A percentile compares a stretch with the other conserved stretches of the same genome.
phyloP scores from a whole-genome alignment of 495 filamentous ascomycete species.

The Poronia punctata region DNA sequence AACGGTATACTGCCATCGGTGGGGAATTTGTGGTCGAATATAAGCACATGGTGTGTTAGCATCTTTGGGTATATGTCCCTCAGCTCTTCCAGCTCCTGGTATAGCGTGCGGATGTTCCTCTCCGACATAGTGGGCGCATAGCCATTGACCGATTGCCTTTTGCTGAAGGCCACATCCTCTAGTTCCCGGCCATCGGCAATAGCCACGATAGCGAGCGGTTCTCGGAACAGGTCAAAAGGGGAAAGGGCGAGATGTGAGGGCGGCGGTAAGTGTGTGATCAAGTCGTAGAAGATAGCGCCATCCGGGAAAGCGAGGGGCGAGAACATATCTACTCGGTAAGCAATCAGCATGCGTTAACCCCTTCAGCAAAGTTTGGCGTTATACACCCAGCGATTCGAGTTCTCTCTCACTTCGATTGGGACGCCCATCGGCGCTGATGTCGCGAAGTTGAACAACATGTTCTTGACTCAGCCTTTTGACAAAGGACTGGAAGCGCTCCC shows the following conservation, averaged over 20 bases:
- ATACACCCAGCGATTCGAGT: too few relatives aligned
- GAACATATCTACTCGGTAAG: slow-evolving; percentile 68
- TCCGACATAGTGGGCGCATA: slow-evolving; percentile 37
- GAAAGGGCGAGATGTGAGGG: slow-evolving; percentile 69
- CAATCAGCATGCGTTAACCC: slow-evolving; percentile 22
- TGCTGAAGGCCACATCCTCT: slow-evolving; percentile 34
- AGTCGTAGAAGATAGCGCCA: slow-evolving; percentile 83
- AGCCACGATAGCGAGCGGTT: slow-evolving; percentile 72
- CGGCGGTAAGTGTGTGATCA: slow-evolving; percentile 71
- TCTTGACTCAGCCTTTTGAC: slow-evolving; percentile 68
- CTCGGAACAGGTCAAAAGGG: slow-evolving; percentile 79
- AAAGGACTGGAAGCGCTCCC: slow-evolving; percentile 72
- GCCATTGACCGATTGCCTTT: slow-evolving; percentile 39
- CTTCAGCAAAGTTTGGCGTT: neutral
- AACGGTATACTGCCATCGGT: slow-evolving; percentile 39
- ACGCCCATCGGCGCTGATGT: slow-evolving; percentile 80
- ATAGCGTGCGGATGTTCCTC: slow-evolving; percentile 45
- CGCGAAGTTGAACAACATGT: slow-evolving; percentile 79
- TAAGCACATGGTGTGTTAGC: slow-evolving; percentile 67
- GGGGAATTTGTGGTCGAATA: slow-evolving; percentile 62
- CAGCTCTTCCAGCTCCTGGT: slow-evolving; percentile 61
- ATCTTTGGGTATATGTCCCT: slow-evolving; percentile 66
- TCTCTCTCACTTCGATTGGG: slow-evolving; percentile 85
- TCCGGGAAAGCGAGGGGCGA: slow-evolving; percentile 86
- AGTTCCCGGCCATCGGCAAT: slow-evolving; percentile 67